phyloP scores from a whole-genome alignment of 2,329 filamentous ascomycete genomes.

The Aspergillus novoparasiticus region DNA sequence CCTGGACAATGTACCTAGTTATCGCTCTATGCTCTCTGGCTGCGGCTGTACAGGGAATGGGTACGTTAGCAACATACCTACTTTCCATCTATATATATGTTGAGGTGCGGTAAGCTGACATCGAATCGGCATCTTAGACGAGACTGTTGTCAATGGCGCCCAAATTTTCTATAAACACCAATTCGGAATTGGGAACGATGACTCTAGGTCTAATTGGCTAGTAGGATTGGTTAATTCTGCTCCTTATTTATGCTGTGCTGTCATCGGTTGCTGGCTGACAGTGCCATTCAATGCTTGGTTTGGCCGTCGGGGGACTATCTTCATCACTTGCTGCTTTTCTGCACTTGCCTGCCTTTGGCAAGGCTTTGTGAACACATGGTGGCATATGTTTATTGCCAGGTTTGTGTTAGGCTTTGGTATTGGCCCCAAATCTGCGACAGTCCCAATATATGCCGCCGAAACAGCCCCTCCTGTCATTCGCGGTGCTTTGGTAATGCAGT shows the following conservation, averaged over 20 bases:
- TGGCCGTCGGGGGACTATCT: constrained; percentile 74
- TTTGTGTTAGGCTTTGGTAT: constrained; percentile 77
- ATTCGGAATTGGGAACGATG: constrained; percentile 59
- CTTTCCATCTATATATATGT: background rate
- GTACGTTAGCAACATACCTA: constrained; percentile 27
- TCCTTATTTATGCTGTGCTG: constrained; percentile 64
- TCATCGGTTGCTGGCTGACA: constrained; percentile 73
- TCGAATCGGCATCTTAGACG: constrained; percentile 48
- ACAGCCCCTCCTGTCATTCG: constrained; percentile 69
- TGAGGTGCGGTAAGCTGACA: background rate
- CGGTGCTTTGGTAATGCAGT: constrained; percentile 79
- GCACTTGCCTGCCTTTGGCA: constrained; percentile 56
- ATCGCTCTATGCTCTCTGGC: constrained; percentile 68
- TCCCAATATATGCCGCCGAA: constrained; percentile 77
- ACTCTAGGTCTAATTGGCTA: constrained; percentile 38
- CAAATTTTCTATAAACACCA: constrained; percentile 65
- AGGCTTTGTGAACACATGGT: constrained; percentile 71
- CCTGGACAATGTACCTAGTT: constrained; percentile 65
- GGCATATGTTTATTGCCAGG: constrained; percentile 69
- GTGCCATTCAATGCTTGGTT: constrained; percentile 71
- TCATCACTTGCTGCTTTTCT: constrained; percentile 73
- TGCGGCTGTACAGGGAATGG: constrained; percentile 66
- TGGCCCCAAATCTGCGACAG: constrained; percentile 72
- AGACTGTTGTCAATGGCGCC: constrained; percentile 70
- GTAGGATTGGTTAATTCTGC: constrained; percentile 61